Evolutionary conservation across 768 basidiomycete genomes (phyloP), one percentile per base, ranked within the genome.

Genomic region (Rhodotorula paludigena): DNA sequence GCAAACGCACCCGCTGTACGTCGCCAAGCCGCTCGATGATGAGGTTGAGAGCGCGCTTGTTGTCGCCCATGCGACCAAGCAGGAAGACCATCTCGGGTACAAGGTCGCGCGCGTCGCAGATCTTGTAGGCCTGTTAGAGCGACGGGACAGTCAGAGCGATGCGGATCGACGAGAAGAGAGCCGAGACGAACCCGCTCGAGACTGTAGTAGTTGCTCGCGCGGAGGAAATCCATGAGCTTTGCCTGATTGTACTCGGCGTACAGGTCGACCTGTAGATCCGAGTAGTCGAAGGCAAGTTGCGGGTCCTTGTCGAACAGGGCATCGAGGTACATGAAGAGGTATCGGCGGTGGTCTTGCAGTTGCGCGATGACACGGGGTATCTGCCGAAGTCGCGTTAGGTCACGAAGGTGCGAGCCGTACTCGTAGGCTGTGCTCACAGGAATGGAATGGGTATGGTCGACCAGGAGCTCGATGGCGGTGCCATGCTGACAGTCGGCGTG

Each of bases 51-150:
- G 94, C 96, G 74, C 90, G 84, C 82, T 92, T 94, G 78, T 96
- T 96, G 78, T 97, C 90, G 15, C 96, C 96, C 93, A 98, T 97
- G 36, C 90, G 85, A 0, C 94, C 96, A 1, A 98, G 85, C 1
- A 98, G 82, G 80, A 94, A 99, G 25, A 99, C 94, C 91, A 96
- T 94, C 80, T 98, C 96, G 0, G 86, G 86, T 0, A 99, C 92
- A 36, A 92, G 82, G 76, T 93, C 92, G 30, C 86, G 85, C 58
- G 86, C 85, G 74, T 86, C 85, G 77, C 92, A 97, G 32, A 91
- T 85, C 55, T 83, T 81, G 77, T 92, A 97, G 23, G 93, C 93
- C 89, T 92, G 57, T 21, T 5, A 4, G 63, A 48, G 16, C 18
- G 14, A 21, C n/a, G n/a, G n/a, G n/a, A n/a, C n/a, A 51, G 63